Percentiles rank a stretch among this genome's conserved stretches.
These are phyloP conservation scores for Lophium mytilinum DNA, from an alignment of 495 filamentous ascomycete species.

Conservation along the genomic window DNA sequence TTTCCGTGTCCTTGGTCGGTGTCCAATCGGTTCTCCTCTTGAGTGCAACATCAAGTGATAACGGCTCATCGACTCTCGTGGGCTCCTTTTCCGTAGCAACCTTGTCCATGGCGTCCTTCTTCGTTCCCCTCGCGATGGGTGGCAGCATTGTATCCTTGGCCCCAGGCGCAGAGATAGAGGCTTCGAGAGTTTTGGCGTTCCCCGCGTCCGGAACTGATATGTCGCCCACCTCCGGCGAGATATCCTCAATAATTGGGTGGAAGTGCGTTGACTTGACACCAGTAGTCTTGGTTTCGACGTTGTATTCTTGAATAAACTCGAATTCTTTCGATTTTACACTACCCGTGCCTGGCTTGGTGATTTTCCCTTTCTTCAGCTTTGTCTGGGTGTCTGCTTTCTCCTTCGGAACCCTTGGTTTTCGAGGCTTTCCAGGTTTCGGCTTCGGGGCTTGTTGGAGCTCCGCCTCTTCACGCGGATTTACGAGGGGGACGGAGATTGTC, in stretches of 20 bases:
- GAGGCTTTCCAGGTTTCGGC: background rate
- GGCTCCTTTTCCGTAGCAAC: too few relatives aligned
- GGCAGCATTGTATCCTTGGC: too few relatives aligned
- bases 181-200: too few relatives aligned
- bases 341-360: slow-evolving; percentile 13
- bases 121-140: too few relatives aligned
- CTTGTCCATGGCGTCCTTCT: too few relatives aligned
- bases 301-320: background rate
- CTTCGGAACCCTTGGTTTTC: slow-evolving; percentile 24
- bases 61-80: background rate
- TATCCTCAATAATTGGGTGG: too few relatives aligned
- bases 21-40: slow-evolving; percentile 51
- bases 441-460: background rate
- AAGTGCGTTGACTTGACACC: background rate
- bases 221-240: too few relatives aligned
- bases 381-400: slow-evolving; percentile 10
- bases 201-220: too few relatives aligned
- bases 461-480: background rate
- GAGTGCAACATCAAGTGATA: slow-evolving; percentile 40
- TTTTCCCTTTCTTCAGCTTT: slow-evolving; percentile 19
- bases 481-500: background rate
- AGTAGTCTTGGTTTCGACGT: slow-evolving; percentile 4
- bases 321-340: background rate
- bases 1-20: slow-evolving; percentile 35
- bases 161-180: too few relatives aligned